Evolutionary conservation across 805 yeast genomes (phyloP).

Genomic region (Tetrapisispora iriomotensis): DNA sequence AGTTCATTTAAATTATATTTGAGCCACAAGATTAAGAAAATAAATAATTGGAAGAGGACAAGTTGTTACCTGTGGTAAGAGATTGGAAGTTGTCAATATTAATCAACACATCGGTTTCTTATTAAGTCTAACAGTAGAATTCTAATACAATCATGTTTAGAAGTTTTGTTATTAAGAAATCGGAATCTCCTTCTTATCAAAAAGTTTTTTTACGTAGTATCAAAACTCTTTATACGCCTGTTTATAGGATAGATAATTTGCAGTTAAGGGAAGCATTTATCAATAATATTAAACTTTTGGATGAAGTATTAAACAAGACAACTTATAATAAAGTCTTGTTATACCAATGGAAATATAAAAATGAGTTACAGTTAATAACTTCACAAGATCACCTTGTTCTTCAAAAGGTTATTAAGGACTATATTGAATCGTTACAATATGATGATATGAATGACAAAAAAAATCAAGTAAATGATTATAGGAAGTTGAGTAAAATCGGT

Average conservation of each 20-base stretch:
- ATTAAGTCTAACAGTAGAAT: too few species aligned
- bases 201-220: conserved; percentile 7
- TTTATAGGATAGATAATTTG: conserved; percentile 9
- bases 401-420: conserved; percentile 15
- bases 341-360: conserved; percentile 19
- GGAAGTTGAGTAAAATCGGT: conserved; percentile 20
- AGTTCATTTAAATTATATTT: too few species aligned
- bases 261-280: conserved; percentile 10
- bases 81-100: too few species aligned
- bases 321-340: conserved; percentile 17
- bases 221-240: conserved; percentile 24
- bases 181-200: too few species aligned
- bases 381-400: conserved; percentile 13
- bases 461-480: conserved; percentile 4
- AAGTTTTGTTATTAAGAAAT: too few species aligned
- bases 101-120: too few species aligned
- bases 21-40: too few species aligned
- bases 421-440: conserved; percentile 13
- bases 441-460: conserved; percentile 8
- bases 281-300: conserved; percentile 13
- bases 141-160: too few species aligned
- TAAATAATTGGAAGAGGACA: too few species aligned
- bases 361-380: conserved; percentile 15
- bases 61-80: too few species aligned
- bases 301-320: conserved; percentile 14